Base-by-base conservation (phyloP, 2,329 filamentous ascomycete species). In the Aspergillus texensis region DNA sequence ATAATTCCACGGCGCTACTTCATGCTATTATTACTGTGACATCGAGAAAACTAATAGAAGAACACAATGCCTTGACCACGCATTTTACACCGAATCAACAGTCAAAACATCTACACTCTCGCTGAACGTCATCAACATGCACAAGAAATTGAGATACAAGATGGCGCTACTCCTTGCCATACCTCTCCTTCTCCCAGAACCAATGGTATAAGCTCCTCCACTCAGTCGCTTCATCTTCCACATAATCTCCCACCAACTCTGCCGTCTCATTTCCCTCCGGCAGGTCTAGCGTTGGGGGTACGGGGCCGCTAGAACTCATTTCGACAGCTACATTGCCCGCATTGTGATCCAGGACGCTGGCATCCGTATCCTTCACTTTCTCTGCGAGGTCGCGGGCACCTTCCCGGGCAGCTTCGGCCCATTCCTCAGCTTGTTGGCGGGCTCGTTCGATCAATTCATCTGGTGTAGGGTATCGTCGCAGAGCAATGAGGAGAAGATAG, bases 401-500 rank as follows among this genome's bases (percentile, higher is more conserved):
- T 52, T 79, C 76, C 26, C 76, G 77, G 10, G 76, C 77, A 19
- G 77, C 72, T 57, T 80, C 79, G 2, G 76, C 76, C 61, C 78
- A 78, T 52, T 80, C 79, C 62, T 80, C 78, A 2, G 76, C 76
- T 48, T 77, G 76, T 57, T 77, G 73, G 1, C 76, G 77, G 4
- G 80, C 78, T 36, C 75, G 73, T 5, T 75, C 70, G 11, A 79
- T 69, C 0, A 83, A 66, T 48, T 81, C 77, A 6, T 78, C 74
- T 0, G 82, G 74, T n/a, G 74, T 77, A 0, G 82, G 82, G 63
- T 81, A 82, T 24, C 72, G 78, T 58, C 77, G 76, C 32, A 84
- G 66, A 4, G 82, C 66, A 28, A 80, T 80, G n/a, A 91, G 77
- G 2, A 90, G 73, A 8, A 88, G 72, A 68, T 92, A 91, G 78